Evolutionary conservation across 73 alveolate genomes (phyloP).

Genomic region (Paramecium octaurelia): DNA sequence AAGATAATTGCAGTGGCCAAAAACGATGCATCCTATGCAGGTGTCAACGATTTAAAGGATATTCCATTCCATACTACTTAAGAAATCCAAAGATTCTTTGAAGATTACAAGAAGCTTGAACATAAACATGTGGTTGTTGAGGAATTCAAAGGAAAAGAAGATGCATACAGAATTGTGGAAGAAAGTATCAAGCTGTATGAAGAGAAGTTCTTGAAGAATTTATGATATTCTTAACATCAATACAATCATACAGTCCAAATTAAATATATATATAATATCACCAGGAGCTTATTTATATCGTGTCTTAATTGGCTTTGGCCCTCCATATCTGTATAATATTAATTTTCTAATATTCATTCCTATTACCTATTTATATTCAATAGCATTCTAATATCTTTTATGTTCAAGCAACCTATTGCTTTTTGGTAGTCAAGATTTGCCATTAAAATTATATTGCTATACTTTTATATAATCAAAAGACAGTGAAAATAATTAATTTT

Average conservation of each 20-base stretch:
- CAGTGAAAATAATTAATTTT: not conserved
- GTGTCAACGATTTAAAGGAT: slow-evolving; percentile 46
- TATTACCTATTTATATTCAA: not conserved
- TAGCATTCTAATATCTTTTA: too few relatives aligned
- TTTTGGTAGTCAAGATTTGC: too few relatives aligned
- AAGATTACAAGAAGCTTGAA: slow-evolving; percentile 62
- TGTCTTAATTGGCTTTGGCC: slow-evolving; percentile 50
- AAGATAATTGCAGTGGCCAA: slow-evolving; percentile 58
- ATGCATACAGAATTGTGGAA: slow-evolving; percentile 34
- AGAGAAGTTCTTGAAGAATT: slow-evolving; percentile 42
- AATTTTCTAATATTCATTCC: not conserved
- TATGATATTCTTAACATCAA: not conserved
- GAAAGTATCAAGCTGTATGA: slow-evolving; percentile 52
- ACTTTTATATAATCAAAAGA: not conserved
- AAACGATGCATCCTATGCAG: slow-evolving; percentile 28
- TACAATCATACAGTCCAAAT: not conserved
- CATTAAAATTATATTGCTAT: not conserved
- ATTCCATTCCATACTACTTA: slow-evolving; percentile 26
- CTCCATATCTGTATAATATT: not conserved
- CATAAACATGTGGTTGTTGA: slow-evolving; percentile 53
- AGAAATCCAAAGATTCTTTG: slow-evolving; percentile 62
- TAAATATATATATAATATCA: not conserved
- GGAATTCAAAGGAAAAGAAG: slow-evolving; percentile 59
- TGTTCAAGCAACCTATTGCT: not conserved
- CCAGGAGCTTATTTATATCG: slow-evolving; percentile 82